Evolutionary conservation across 2,329 filamentous ascomycete genomes (phyloP).

Genomic region (Juglanconis juglandina): DNA sequence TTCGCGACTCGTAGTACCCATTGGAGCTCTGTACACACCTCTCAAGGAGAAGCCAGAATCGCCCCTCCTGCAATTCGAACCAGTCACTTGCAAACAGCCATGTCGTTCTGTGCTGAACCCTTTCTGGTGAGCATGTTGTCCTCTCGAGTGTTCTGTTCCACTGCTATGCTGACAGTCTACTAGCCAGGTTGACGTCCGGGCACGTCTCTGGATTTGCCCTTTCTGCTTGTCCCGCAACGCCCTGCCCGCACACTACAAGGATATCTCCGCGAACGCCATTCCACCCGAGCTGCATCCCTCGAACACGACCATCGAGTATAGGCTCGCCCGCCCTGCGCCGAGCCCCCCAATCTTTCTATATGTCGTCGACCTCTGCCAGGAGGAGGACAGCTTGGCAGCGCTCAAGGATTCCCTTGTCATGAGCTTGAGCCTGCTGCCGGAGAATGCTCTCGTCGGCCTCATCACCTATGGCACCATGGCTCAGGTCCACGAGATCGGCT

Average conservation of each 20-base stretch:
- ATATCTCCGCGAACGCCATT: constrained; percentile 79
- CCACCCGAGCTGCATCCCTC: constrained; percentile 77
- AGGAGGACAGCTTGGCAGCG: constrained; percentile 78
- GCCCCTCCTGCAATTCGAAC: constrained; percentile 89
- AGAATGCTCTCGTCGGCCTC: constrained; percentile 76
- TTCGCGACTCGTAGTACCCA: constrained; percentile 89
- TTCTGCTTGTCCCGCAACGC: constrained; percentile 83
- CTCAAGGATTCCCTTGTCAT: constrained; percentile 84
- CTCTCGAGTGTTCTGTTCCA: background rate
- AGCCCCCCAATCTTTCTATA: constrained; percentile 83
- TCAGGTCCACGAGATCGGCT: constrained; percentile 96
- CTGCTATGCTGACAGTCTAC: constrained; percentile 22
- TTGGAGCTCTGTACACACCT: constrained; percentile 92
- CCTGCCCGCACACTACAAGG: constrained; percentile 82
- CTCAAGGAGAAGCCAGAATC: constrained; percentile 91
- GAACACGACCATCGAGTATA: constrained; percentile 89
- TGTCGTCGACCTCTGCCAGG: constrained; percentile 84
- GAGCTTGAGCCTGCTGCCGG: constrained; percentile 77
- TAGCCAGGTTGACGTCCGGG: constrained; percentile 80
- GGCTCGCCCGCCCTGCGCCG: constrained; percentile 76
- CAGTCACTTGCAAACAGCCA: constrained; percentile 92
- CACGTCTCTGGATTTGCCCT: constrained; percentile 82
- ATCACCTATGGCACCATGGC: constrained; percentile 94
- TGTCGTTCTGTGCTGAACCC: constrained; percentile 96
- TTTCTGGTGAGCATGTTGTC: constrained; percentile 67